Base-by-base conservation (phyloP, 2,329 filamentous ascomycete species). In the Fusarium xyrophilum region DNA sequence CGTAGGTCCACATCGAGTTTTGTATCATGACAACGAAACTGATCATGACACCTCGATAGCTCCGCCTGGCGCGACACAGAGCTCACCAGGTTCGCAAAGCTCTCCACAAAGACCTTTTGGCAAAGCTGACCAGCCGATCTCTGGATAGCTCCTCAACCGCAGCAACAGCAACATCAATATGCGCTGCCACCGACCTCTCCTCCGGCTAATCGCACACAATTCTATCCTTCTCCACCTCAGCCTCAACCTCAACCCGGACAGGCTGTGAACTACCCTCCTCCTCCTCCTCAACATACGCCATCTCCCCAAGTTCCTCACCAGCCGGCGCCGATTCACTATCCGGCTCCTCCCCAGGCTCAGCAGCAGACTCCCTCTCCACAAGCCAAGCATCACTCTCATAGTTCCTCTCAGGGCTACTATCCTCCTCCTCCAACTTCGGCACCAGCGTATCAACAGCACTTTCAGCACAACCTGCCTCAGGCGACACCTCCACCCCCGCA, bases 181-280 rank as follows among this genome's bases (percentile, higher is more conserved):
- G 82, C 82, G 46, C 78, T 79, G 48, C 83, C 83, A 21, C 82
- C 83, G 32, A 81, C 79, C 8, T 85, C 83, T 25, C 80, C 83
- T 50, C 82, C 83, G 6, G 80, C 82, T 42, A 79, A 79, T 73
- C 79, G 80, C 65, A 77, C 80, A 25, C 81, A 80, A 46, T 84
- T 82, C 75, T 84, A 83, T 48, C 78, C 82, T 53, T 72, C 78
- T 51, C 78, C 82, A 54, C 81, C 81, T 38, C 58, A 61, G 15
- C 79, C 81, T 32, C 74, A 63, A 44, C 19, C 80, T 19, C 74
- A 77, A 46, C 69, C 76, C 14, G 74, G 74, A 6, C 76, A 77
- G 14, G 67, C 74, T 30, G 53, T 64, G 53, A 69, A 75, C 30
- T 73, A 73, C 33, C 63, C 71, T 13, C 51, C 63, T 43, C 51